Evolutionary conservation across 257 asterid genomes (phyloP), one percentile per base, ranked within the genome.

Genomic region (Vinca minor): DNA sequence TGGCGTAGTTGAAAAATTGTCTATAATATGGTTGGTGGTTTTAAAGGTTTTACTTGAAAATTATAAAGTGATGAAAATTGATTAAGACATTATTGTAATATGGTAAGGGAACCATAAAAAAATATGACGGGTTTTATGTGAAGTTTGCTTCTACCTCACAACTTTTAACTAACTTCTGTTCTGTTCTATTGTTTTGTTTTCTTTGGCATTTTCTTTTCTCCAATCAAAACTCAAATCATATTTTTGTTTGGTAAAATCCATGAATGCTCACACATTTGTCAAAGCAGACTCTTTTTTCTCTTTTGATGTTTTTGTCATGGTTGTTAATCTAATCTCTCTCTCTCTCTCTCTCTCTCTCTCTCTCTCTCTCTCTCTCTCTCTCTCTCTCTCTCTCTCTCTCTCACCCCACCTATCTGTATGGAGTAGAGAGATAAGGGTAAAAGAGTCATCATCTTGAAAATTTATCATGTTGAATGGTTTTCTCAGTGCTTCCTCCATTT

Each of bases 401-500:
- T n/a, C n/a, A n/a, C n/a, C n/a, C n/a, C n/a, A n/a, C n/a, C n/a
- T n/a, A n/a, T n/a, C n/a, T n/a, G n/a, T n/a, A n/a, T n/a, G n/a
- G n/a, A n/a, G n/a, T n/a, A n/a, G n/a, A n/a, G n/a, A n/a, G n/a
- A n/a, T n/a, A n/a, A n/a, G n/a, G n/a, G n/a, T n/a, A n/a, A n/a
- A n/a, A n/a, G n/a, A n/a, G n/a, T n/a, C n/a, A n/a, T n/a, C n/a
- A n/a, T n/a, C n/a, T n/a, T n/a, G n/a, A 29, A 17, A 70, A 61
- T 82, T 84, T 58, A 77, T 38, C 55, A 54, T 54, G 67, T 63
- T 71, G 45, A 8, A 41, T 76, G 66, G 81, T 53, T n/a, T n/a
- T 53, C 36, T 59, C 79, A 91, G 98, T 91, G 98, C 74, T 91
- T 88, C 76, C 96, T 82, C 38, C 89, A 77, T 70, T 91, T 94